Evolutionary conservation across 768 basidiomycete species (phyloP).

Genomic region (Boletellus ananiceps): DNA sequence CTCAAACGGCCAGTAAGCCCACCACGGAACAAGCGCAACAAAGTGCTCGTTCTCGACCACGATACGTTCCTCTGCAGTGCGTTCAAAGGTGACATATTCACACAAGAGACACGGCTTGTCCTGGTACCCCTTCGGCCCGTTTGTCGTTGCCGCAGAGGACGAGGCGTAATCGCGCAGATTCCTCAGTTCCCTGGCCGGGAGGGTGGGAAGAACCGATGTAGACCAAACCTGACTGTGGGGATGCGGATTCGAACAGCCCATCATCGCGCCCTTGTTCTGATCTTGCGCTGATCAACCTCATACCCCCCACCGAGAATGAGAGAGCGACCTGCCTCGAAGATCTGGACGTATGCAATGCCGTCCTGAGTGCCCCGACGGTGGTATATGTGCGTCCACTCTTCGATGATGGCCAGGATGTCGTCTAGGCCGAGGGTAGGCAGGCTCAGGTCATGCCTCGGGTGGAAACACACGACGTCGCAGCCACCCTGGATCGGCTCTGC

Average conservation of each 20-base stretch:
- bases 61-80: slow-evolving; percentile 52
- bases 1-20: slow-evolving; percentile 95
- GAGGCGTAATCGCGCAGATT: slow-evolving; percentile 50
- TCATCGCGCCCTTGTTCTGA: slow-evolving; percentile 88
- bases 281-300: slow-evolving; percentile 4
- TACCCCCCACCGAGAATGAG: not conserved
- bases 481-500: slow-evolving; percentile 69
- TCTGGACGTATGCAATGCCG: slow-evolving; percentile 80
- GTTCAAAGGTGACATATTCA: slow-evolving; percentile 72
- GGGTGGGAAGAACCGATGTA: slow-evolving; percentile 61
- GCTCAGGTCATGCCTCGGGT: slow-evolving; percentile 82
- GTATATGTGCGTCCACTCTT: slow-evolving; percentile 72
- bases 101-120: slow-evolving; percentile 69
- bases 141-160: slow-evolving; percentile 27
- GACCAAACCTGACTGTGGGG: slow-evolving; percentile 93
- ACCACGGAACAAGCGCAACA: slow-evolving; percentile 87
- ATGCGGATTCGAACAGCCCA: slow-evolving; percentile 95
- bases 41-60: slow-evolving; percentile 73
- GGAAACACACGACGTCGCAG: slow-evolving; percentile 88
- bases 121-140: slow-evolving; percentile 53
- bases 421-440: slow-evolving; percentile 56
- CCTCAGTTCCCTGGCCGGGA: slow-evolving; percentile 62
- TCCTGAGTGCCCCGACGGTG: slow-evolving; percentile 51
- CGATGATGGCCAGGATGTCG: slow-evolving; percentile 63
- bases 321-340: slow-evolving; percentile 65